These are phyloP conservation scores for Brassica hybrid DNA, from an alignment of 441 rosid species.

Conservation along the genomic window DNA sequence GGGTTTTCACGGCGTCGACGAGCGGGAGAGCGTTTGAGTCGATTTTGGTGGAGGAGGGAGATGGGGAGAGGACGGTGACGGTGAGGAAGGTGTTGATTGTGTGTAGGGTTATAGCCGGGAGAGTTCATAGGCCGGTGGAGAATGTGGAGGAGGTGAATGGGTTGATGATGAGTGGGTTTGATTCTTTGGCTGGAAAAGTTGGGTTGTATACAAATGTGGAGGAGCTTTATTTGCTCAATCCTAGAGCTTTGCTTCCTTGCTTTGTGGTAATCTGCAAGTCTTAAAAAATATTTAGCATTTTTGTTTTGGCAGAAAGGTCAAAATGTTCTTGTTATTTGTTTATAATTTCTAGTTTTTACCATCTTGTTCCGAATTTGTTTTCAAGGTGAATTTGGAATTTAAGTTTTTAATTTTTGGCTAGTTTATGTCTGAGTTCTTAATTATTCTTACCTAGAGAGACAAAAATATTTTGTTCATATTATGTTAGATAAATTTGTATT, in stretches of 20 bases:
- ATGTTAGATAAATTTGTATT: not conserved
- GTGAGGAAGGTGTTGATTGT: slow-evolving; percentile 79
- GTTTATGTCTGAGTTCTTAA: not conserved
- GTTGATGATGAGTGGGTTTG: slow-evolving; percentile 72
- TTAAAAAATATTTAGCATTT: slow-evolving; percentile 33
- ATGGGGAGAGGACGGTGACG: slow-evolving; percentile 41
- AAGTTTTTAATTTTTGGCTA: not conserved
- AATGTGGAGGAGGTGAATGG: slow-evolving; percentile 79
- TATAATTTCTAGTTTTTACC: not conserved
- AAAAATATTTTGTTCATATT: not conserved
- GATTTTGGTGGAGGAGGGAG: slow-evolving; percentile 37
- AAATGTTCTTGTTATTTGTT: not conserved
- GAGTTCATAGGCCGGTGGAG: slow-evolving; percentile 91
- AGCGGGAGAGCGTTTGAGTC: slow-evolving; percentile 90
- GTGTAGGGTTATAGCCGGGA: slow-evolving; percentile 93
- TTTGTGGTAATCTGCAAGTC: slow-evolving; percentile 92
- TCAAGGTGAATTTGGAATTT: not conserved
- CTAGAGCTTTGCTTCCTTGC: slow-evolving; percentile 93
- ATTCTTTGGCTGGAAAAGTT: slow-evolving; percentile 94
- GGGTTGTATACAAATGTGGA: slow-evolving; percentile 90
- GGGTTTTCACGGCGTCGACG: slow-evolving; percentile 91
- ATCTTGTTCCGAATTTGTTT: not conserved
- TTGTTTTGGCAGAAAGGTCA: not conserved
- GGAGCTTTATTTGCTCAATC: slow-evolving; percentile 93
- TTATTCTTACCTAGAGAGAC: not conserved